A percentile compares a stretch with the other conserved stretches of the same genome.
Conservation (phyloP, 2,329 filamentous ascomycete species). For the Neofusicoccum parvum region DNA sequence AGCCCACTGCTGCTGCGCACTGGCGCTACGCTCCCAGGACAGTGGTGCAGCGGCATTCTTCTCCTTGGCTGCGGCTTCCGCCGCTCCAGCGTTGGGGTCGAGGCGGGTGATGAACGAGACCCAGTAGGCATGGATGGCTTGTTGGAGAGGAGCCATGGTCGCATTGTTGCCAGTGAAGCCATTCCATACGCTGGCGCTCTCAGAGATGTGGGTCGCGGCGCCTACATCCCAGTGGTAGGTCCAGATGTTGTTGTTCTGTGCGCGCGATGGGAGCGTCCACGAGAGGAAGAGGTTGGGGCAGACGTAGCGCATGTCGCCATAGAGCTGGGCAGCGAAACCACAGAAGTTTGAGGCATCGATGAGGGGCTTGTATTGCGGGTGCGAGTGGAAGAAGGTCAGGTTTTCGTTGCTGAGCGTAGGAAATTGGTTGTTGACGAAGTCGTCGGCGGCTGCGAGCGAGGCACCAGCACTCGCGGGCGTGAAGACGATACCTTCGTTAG, state of each 20-base stretch:
- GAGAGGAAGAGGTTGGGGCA: constrained; percentile 48
- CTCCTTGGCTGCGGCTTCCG: neutral
- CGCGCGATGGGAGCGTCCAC: constrained; percentile 26
- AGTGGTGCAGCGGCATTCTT: neutral
- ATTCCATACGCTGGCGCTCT: constrained; percentile 42
- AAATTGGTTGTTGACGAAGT: constrained; percentile 44
- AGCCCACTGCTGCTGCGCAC: neutral
- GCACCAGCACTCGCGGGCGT: constrained; percentile 36
- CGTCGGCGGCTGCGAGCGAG: constrained; percentile 31
- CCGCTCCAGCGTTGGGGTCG: constrained; percentile 3
- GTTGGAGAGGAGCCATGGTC: constrained; percentile 9
- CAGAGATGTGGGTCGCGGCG: constrained; percentile 40
- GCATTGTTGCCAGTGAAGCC: constrained; percentile 31
- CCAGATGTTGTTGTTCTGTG: constrained; percentile 41
- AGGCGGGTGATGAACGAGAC: constrained; percentile 40
- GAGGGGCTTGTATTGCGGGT: constrained; percentile 31
- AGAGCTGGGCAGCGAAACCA: constrained; percentile 42
- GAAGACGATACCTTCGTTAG: constrained; percentile 47
- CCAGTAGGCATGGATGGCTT: constrained; percentile 44
- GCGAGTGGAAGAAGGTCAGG: constrained; percentile 31
- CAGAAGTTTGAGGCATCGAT: constrained; percentile 28
- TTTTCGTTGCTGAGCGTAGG: constrained; percentile 35
- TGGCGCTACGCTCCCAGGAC: neutral
- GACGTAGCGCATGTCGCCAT: constrained; percentile 54
- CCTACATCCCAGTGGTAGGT: constrained; percentile 54